These are phyloP conservation scores for Spathaspora gorwiae DNA, from an alignment of 805 yeast species.

Conservation along the genomic window DNA sequence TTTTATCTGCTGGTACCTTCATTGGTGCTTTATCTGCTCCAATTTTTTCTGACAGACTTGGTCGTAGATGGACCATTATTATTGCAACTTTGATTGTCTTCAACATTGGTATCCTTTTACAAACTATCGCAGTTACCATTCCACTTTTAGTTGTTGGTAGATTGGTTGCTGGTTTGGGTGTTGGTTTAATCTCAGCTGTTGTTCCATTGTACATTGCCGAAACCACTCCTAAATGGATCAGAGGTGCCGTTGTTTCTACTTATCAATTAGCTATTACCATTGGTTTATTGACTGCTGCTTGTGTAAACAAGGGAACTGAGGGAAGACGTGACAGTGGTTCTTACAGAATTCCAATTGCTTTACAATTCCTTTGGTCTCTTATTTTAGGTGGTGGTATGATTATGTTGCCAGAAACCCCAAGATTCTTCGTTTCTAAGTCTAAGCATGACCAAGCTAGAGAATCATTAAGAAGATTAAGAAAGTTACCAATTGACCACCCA, in stretches of 20 bases:
- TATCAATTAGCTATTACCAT: slow-evolving; percentile 39
- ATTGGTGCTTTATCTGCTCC: slow-evolving; percentile 38
- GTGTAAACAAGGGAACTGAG: slow-evolving; percentile 34
- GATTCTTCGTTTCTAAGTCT: slow-evolving; percentile 28
- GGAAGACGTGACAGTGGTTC: slow-evolving; percentile 31
- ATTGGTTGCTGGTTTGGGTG: slow-evolving; percentile 39
- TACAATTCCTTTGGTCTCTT: slow-evolving; percentile 35
- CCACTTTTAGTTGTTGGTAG: slow-evolving; percentile 37
- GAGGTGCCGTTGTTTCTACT: slow-evolving; percentile 40
- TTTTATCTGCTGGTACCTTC: slow-evolving; percentile 39
- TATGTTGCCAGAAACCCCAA: slow-evolving; percentile 35
- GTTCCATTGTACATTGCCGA: slow-evolving; percentile 40
- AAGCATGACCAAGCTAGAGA: slow-evolving; percentile 24
- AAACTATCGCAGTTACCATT: slow-evolving; percentile 31
- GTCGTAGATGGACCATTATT: slow-evolving; percentile 37
- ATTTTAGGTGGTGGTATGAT: slow-evolving; percentile 29
- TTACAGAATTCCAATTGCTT: slow-evolving; percentile 39
- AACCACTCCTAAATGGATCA: slow-evolving; percentile 38
- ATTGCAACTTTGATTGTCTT: slow-evolving; percentile 29
- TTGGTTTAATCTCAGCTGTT: slow-evolving; percentile 36
- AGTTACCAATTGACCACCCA: slow-evolving; percentile 58
- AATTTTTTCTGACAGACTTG: slow-evolving; percentile 31
- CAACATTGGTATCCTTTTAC: slow-evolving; percentile 35
- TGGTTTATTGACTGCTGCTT: slow-evolving; percentile 34
- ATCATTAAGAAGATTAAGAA: slow-evolving; percentile 30